Conservation (phyloP, 2,329 filamentous ascomycete genomes). For the Hypoxylon sp. region DNA sequence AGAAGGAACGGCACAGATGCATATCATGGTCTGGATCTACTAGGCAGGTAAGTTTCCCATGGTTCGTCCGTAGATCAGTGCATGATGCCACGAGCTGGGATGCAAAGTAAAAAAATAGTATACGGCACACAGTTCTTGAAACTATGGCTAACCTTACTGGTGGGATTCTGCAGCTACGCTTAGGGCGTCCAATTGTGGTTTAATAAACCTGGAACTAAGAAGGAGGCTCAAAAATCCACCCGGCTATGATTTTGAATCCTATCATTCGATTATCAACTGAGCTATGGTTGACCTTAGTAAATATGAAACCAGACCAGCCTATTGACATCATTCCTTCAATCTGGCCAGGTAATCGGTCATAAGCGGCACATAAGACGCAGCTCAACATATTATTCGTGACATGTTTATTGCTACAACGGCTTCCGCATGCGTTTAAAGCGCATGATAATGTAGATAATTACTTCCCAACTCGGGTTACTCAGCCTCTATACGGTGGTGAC, state of each 20-base stretch:
- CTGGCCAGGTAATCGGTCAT: slow-evolving; percentile 2
- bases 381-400: slow-evolving; percentile 21
- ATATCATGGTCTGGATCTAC: slow-evolving; percentile 20
- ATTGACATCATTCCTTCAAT: slow-evolving; percentile 17
- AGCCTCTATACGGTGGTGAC: slow-evolving; percentile 9
- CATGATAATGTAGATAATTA: slow-evolving; percentile 18
- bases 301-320: slow-evolving; percentile 34
- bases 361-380: slow-evolving; percentile 20
- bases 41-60: slow-evolving; percentile 19
- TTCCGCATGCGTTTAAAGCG: neutral
- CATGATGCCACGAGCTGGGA: slow-evolving; percentile 17
- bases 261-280: slow-evolving; percentile 12
- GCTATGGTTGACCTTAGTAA: slow-evolving; percentile 10
- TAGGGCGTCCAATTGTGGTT: slow-evolving; percentile 29
- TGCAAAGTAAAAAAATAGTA: slow-evolving; percentile 32
- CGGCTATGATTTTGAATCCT: slow-evolving; percentile 4
- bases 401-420: slow-evolving; percentile 32
- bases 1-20: slow-evolving; percentile 9
- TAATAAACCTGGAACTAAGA: slow-evolving; percentile 39
- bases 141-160: slow-evolving; percentile 23
- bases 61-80: slow-evolving; percentile 24
- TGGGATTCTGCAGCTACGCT: slow-evolving; percentile 21
- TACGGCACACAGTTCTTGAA: slow-evolving; percentile 19
- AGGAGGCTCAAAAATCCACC: slow-evolving; percentile 34
- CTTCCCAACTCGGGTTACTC: slow-evolving; percentile 13